These are phyloP conservation scores for Nicotiana tomentosiformis DNA, from an alignment of 257 asterid species.

Conservation along the genomic window DNA sequence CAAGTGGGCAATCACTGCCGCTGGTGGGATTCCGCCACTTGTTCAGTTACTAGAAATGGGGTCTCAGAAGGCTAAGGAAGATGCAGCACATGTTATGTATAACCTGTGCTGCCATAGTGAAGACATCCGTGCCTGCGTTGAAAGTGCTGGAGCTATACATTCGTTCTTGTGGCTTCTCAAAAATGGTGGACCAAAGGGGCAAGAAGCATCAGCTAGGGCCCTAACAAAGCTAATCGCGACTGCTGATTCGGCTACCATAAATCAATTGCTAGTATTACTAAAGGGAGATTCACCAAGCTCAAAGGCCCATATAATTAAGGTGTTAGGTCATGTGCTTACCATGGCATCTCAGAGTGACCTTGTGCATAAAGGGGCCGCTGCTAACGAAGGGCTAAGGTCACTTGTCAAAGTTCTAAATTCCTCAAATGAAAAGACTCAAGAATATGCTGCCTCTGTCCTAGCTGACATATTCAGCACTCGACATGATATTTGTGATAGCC, in stretches of 20 bases:
- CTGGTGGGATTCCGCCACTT: conserved; percentile 94
- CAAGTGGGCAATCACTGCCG: conserved; percentile 96
- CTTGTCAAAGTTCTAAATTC: conserved; percentile 78
- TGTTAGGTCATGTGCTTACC: conserved; percentile 80
- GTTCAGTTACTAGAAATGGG: conserved; percentile 71
- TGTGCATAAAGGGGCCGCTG: conserved; percentile 44
- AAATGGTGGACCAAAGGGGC: conserved; percentile 68
- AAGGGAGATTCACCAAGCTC: conserved; percentile 58
- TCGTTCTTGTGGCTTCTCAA: conserved; percentile 69
- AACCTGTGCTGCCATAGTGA: conserved; percentile 75
- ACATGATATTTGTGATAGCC: conserved; percentile 63
- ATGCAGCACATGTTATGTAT: conserved; percentile 53
- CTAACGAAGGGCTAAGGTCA: conserved; percentile 66
- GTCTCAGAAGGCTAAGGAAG: conserved; percentile 63
- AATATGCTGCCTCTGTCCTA: conserved; percentile 64
- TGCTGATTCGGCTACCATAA: conserved; percentile 50
- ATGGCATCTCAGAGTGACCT: conserved; percentile 61
- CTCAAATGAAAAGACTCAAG: conserved; percentile 60
- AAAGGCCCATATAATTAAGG: conserved; percentile 55
- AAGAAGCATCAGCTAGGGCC: conserved; percentile 63
- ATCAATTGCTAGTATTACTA: conserved; percentile 64
- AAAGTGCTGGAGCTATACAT: conserved; percentile 73
- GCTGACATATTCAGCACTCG: conserved; percentile 59
- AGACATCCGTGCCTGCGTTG: conserved; percentile 73
- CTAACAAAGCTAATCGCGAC: conserved; percentile 44